Percentiles rank a stretch among this genome's conserved stretches.
Conservation (phyloP, 108 stramenopile genomes). For the Fistulifera solaris region DNA sequence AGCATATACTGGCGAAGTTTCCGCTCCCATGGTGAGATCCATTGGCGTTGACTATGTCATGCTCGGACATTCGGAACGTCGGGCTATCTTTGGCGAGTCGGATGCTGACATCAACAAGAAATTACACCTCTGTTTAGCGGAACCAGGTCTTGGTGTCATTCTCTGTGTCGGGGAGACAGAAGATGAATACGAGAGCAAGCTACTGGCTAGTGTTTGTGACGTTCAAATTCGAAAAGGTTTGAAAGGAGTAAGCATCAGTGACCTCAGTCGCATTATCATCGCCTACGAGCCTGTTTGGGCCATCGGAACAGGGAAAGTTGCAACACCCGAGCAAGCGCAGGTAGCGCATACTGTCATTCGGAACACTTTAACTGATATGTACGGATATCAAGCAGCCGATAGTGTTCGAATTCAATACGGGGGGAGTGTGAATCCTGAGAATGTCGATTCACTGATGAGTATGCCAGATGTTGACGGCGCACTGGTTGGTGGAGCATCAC, state of each 20-base stretch:
- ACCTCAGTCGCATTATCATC: constrained; percentile 86
- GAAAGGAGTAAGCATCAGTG: constrained; percentile 55
- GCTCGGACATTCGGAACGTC: constrained; percentile 96
- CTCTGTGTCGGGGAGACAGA: constrained; percentile 94
- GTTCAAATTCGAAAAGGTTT: constrained; percentile 82
- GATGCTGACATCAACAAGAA: constrained; percentile 89
- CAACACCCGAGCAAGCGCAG: constrained; percentile 59
- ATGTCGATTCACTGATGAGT: constrained; percentile 84
- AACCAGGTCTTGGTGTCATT: constrained; percentile 87
- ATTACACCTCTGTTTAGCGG: constrained; percentile 66
- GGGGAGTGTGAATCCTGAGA: constrained; percentile 88
- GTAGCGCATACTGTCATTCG: constrained; percentile 72
- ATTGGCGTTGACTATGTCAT: constrained; percentile 88
- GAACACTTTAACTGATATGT: constrained; percentile 62
- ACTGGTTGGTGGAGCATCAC: constrained; percentile 92
- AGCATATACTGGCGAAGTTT: constrained; percentile 95
- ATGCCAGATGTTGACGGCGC: constrained; percentile 93
- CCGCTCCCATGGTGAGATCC: constrained; percentile 77
- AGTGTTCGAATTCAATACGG: constrained; percentile 85
- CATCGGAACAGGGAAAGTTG: constrained; percentile 93
- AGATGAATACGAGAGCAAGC: constrained; percentile 87
- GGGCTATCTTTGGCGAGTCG: constrained; percentile 84
- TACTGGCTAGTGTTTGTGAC: constrained; percentile 83
- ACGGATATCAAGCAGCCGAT: constrained; percentile 65
- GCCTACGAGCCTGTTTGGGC: constrained; percentile 98